Evolutionary conservation across 192 early-diverging fungal genomes (phyloP).

Genomic region (Linnemannia zychae): DNA sequence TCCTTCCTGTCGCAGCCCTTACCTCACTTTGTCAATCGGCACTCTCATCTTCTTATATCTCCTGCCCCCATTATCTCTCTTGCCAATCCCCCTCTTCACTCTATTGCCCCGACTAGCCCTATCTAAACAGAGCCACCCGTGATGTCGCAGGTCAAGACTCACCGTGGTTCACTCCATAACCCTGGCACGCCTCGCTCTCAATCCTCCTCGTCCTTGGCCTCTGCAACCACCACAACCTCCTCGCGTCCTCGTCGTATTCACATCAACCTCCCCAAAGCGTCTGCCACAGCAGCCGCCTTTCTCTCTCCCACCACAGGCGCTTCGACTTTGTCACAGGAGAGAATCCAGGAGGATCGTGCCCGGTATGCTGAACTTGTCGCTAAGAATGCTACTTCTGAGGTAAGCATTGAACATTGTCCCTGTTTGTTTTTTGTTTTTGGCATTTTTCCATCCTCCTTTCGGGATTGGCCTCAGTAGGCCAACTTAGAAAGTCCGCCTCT

Average conservation of each 20-base stretch:
- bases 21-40: neutral
- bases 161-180: slow-evolving; percentile 12
- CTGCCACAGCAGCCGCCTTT: slow-evolving; percentile 17
- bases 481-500: neutral
- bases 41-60: neutral
- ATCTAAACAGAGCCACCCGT: neutral
- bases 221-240: neutral
- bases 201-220: slow-evolving; percentile 26
- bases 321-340: slow-evolving; percentile 2
- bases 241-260: slow-evolving; percentile 40
- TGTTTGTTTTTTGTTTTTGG: neutral
- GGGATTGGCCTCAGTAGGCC: neutral
- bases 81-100: no score
- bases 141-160: slow-evolving; percentile 29
- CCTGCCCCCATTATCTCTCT: neutral
- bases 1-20: neutral
- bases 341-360: slow-evolving; percentile 11
- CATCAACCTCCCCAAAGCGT: slow-evolving; percentile 35
- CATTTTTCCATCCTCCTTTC: neutral
- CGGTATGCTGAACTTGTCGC: slow-evolving; percentile 29
- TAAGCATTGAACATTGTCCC: neutral
- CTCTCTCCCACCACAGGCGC: slow-evolving; percentile 7
- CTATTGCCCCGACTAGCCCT: neutral
- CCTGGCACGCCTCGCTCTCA: slow-evolving; percentile 29
- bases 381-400: slow-evolving; percentile 40